Percentiles rank a stretch among this genome's conserved stretches.
These are phyloP conservation scores for Dactylella cylindrospora DNA, from an alignment of 2,329 filamentous ascomycete species.

Conservation along the genomic window DNA sequence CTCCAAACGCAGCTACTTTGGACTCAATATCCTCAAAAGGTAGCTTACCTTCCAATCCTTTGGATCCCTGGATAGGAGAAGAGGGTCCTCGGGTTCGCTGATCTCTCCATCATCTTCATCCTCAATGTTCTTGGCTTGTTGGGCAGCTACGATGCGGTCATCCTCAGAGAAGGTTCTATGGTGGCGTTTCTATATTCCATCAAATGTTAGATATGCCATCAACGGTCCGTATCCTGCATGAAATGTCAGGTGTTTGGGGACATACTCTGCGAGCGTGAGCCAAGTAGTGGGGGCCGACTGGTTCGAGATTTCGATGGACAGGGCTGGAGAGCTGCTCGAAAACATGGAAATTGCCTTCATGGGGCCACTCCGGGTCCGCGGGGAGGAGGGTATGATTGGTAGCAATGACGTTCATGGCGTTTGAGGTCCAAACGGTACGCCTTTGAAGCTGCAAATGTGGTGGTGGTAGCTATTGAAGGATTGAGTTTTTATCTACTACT, in stretches of 20 bases:
- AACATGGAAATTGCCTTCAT: conserved; percentile 31
- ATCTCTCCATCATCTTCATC: conserved; percentile 87
- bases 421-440: too few species aligned
- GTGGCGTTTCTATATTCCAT: conserved; percentile 71
- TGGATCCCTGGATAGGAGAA: conserved; percentile 87
- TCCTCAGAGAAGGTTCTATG: conserved; percentile 98
- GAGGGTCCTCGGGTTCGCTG: conserved; percentile 87
- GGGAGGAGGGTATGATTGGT: conserved; percentile 23
- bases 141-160: conserved; percentile 92
- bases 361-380: conserved; percentile 28
- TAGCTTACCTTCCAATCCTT: conserved; percentile 95
- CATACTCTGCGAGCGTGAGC: conserved; percentile 88
- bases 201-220: too few species aligned
- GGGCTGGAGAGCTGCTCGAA: conserved; percentile 31
- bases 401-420: conserved; percentile 34
- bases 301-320: conserved; percentile 69
- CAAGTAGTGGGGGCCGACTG: conserved; percentile 95
- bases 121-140: conserved; percentile 93
- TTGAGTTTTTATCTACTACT: too few species aligned
- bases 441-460: background rate
- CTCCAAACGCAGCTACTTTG: background rate
- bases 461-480: background rate
- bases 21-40: background rate
- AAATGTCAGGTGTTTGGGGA: conserved; percentile 39
- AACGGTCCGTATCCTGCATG: too few species aligned